Percentiles rank a stretch among this genome's conserved stretches.
phyloP scores from a whole-genome alignment of 139 green algal species.

The Chlorella vulgaris region DNA sequence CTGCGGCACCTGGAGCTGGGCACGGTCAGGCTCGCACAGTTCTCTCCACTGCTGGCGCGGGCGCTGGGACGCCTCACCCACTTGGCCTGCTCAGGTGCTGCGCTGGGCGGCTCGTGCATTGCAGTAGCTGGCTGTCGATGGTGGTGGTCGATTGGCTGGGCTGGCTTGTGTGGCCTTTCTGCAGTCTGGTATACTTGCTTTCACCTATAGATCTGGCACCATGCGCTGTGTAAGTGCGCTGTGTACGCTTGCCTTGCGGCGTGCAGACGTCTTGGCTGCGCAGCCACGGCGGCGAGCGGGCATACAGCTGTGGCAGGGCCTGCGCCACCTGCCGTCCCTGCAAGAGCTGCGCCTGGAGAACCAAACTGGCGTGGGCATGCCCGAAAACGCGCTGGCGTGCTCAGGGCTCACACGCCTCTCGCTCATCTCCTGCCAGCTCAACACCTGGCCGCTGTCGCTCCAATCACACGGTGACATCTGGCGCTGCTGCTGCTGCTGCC shows the following conservation, averaged over 20 bases:
- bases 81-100: slow-evolving; percentile 14
- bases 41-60: slow-evolving; percentile 20
- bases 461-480: not conserved
- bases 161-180: no score
- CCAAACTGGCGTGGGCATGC: not conserved
- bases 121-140: no score
- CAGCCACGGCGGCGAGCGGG: slow-evolving; percentile 11
- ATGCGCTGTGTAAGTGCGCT: no score
- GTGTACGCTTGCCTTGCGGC: no score
- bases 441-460: not conserved
- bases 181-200: no score
- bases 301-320: slow-evolving; percentile 15
- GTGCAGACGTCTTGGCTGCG: slow-evolving; percentile 24
- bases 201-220: no score
- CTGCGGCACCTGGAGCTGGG: slow-evolving; percentile 19
- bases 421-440: not conserved
- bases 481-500: not conserved
- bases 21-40: slow-evolving; percentile 13
- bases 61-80: slow-evolving; percentile 1
- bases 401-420: not conserved
- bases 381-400: slow-evolving; percentile 22
- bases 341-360: not conserved
- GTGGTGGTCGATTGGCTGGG: no score
- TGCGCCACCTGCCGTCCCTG: slow-evolving; percentile 24
- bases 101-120: not conserved